Evolutionary conservation across 1,284 basidiomycete species (phyloP), one percentile per base, ranked within the genome.

Genomic region (Puccinia triticina): DNA sequence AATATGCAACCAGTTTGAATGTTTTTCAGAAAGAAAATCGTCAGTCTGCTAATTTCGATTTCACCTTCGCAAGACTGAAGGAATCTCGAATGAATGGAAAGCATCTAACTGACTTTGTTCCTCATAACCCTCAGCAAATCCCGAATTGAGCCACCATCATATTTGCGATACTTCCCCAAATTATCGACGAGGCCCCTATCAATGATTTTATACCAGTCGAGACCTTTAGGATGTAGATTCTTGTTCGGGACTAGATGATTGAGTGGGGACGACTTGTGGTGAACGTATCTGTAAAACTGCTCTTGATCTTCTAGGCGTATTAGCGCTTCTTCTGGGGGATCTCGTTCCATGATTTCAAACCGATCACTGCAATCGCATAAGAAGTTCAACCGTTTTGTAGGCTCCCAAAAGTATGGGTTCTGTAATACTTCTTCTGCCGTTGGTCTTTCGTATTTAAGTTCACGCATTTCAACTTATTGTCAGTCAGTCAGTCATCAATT

Each of bases 371-470:
- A 94, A 84, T 99, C 96, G 87, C 97, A 96, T 21, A 99, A 89
- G 90, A 99, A 99, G 71, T 91, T 92, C 2, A 99, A 89, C 50
- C 96, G 91, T 84, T 93, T 92, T 18, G 90, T 91, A 0, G 95
- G 89, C 83, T 93, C 92, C 97, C 96, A 99, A 89, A 98, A 99
- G 89, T 94, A 97, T 0, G 96, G 96, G 88, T 99, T 96, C 34
- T 93, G 89, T 26, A 98, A 89, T 86, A 93, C 94, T 50, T 91
- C 91, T 16, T 91, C 91, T 3, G 96, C 97, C 83, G 94, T 92
- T 0, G 96, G 96, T 84, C 96, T 95, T 61, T 14, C 23, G 3
- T 40, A 5, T 12, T 3, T 40, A 71, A 48, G 34, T 55, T 14
- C 40, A 59, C 7, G 5, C 16, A 61, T 29, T n/a, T 10, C 3